phyloP scores from a whole-genome alignment of 1,284 basidiomycete species.

The Boletus calvinii region DNA sequence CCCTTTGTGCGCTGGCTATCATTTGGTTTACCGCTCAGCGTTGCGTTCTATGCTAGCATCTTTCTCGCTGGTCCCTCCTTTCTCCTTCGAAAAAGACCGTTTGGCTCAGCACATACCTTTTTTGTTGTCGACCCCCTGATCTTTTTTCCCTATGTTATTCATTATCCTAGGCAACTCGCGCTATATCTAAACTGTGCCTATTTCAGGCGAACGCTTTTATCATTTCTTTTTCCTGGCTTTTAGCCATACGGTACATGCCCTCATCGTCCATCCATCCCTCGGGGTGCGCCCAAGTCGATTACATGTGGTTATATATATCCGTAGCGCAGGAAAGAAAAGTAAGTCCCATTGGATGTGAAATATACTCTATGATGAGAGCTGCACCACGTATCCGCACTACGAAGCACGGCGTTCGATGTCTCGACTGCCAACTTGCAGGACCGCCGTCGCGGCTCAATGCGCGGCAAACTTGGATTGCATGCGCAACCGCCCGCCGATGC shows the following conservation, averaged over 20 bases:
- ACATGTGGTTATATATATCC: background rate
- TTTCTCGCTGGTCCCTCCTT: background rate
- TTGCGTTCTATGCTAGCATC: background rate
- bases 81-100: background rate
- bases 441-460: background rate
- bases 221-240: too few relatives aligned
- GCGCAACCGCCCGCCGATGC: constrained; percentile 36
- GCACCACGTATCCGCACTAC: too few relatives aligned
- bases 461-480: constrained; percentile 37
- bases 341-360: too few relatives aligned
- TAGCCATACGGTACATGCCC: constrained; percentile 4
- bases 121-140: background rate
- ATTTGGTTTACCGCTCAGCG: background rate
- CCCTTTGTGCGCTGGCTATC: background rate
- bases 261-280: background rate
- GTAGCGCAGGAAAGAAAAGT: background rate
- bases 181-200: constrained; percentile 22
- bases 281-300: background rate
- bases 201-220: constrained; percentile 1
- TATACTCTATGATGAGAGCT: too few relatives aligned
- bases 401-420: too few relatives aligned
- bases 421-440: too few relatives aligned
- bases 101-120: constrained; percentile 2
- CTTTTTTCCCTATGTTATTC: constrained; percentile 12
- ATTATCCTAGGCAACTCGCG: constrained; percentile 14